A percentile compares a stretch with the other conserved stretches of the same genome.
These are phyloP conservation scores for Camellia japonica DNA, from an alignment of 148 eudicot species.

Conservation along the genomic window DNA sequence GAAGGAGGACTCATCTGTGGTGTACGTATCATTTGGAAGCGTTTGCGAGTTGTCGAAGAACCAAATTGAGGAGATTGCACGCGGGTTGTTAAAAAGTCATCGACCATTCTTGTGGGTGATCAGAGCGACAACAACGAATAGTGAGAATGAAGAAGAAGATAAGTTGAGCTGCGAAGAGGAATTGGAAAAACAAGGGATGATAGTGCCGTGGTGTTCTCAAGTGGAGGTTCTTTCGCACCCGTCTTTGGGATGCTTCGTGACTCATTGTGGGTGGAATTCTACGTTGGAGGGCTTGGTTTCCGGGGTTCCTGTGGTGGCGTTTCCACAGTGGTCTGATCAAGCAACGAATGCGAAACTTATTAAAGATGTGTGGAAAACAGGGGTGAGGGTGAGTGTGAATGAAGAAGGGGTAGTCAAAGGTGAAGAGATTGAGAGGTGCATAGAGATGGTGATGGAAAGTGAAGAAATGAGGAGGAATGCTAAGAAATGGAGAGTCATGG, in stretches of 20 bases:
- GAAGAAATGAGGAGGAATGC: constrained; percentile 24
- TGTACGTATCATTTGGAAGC: constrained; percentile 58
- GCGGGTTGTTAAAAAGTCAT: constrained; percentile 26
- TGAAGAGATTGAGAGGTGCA: constrained; percentile 26
- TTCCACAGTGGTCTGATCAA: constrained; percentile 18
- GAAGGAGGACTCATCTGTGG: constrained; percentile 31
- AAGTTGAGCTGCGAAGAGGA: constrained; percentile 14
- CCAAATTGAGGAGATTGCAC: constrained; percentile 39
- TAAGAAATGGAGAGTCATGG: constrained; percentile 39
- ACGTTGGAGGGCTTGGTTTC: constrained; percentile 22
- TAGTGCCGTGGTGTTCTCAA: constrained; percentile 45
- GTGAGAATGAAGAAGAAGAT: constrained; percentile 21
- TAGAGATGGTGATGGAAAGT: constrained; percentile 30
- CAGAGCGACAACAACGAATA: constrained; percentile 4
- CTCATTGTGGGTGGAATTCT: constrained; percentile 48
- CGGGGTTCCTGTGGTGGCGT: constrained; percentile 23
- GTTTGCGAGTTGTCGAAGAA: constrained; percentile 16
- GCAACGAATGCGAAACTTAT: constrained; percentile 26
- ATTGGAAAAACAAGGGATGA: constrained; percentile 24
- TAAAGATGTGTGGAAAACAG: constrained; percentile 31
- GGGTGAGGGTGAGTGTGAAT: constrained; percentile 13
- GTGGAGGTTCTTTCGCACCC: constrained; percentile 35
- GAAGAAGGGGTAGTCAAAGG: constrained; percentile 18
- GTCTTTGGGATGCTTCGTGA: constrained; percentile 31
- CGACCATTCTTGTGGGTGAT: constrained; percentile 50